Evolutionary conservation across 2,329 filamentous ascomycete genomes (phyloP).

Genomic region (Didymellaceae sp.): DNA sequence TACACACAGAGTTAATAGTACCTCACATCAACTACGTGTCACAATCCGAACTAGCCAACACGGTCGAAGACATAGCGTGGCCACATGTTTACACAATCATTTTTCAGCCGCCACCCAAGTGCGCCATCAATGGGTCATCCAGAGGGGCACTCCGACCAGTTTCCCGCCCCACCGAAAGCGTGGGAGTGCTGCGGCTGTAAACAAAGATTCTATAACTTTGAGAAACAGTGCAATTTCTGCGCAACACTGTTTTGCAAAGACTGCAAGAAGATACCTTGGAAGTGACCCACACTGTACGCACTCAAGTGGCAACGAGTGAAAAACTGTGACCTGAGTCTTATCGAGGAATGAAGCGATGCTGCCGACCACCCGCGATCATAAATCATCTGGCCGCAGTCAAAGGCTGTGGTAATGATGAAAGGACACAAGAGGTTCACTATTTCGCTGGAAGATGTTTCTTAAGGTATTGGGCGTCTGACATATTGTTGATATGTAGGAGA

Average conservation of each 20-base stretch:
- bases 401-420: no score
- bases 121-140: background rate
- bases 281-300: background rate
- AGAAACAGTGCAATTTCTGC: constrained; percentile 14
- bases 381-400: no score
- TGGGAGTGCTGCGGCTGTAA: constrained; percentile 17
- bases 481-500: no score
- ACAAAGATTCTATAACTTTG: constrained; percentile 13
- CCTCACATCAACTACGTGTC: background rate
- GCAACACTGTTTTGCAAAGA: constrained; percentile 14
- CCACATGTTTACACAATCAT: background rate
- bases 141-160: constrained; percentile 9
- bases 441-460: no score
- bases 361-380: background rate
- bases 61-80: background rate
- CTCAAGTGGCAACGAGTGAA: background rate
- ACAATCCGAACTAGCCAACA: background rate
- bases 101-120: background rate
- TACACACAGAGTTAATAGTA: no score
- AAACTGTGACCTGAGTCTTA: background rate
- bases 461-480: no score
- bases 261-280: constrained; percentile 16
- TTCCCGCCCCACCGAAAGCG: constrained; percentile 12
- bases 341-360: background rate
- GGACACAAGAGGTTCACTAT: no score